phyloP scores from a whole-genome alignment of 1,284 basidiomycete genomes.

The Cryptococcus hybrid region DNA sequence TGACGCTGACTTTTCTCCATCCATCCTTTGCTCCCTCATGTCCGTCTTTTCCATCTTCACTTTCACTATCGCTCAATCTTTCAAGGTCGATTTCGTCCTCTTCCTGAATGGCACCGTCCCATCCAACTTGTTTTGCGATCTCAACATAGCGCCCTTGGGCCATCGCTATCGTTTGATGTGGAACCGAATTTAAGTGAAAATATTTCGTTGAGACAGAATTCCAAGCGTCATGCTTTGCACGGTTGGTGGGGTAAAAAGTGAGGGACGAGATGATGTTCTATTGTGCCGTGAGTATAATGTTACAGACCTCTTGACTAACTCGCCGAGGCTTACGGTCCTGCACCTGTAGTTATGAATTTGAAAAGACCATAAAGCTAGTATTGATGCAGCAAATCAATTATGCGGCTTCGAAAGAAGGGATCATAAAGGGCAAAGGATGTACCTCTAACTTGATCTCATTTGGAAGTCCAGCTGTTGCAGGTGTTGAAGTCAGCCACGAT shows the following conservation, averaged over 20 bases:
- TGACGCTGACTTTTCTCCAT: constrained; percentile 16
- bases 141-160: constrained; percentile 61
- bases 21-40: constrained; percentile 1
- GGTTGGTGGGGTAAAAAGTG: constrained; percentile 71
- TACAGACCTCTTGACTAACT: not conserved
- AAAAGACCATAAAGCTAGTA: constrained; percentile 73
- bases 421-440: not conserved
- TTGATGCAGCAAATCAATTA: not conserved
- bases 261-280: constrained; percentile 60
- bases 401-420: no score
- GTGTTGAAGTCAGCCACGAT: constrained; percentile 30
- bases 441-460: constrained; percentile 45
- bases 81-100: constrained; percentile 18
- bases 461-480: constrained; percentile 28
- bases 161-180: constrained; percentile 53
- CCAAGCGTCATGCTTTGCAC: constrained; percentile 91
- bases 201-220: constrained; percentile 18
- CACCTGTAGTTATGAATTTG: constrained; percentile 63
- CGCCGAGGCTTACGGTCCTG: constrained; percentile 27
- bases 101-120: constrained; percentile 47
- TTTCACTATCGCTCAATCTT: constrained; percentile 42
- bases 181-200: constrained; percentile 13
- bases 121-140: constrained; percentile 67
- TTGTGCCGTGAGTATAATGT: not conserved
- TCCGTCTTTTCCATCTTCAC: constrained; percentile 21